Conservation (phyloP, 257 asterid genomes). For the Ballota nigra region DNA sequence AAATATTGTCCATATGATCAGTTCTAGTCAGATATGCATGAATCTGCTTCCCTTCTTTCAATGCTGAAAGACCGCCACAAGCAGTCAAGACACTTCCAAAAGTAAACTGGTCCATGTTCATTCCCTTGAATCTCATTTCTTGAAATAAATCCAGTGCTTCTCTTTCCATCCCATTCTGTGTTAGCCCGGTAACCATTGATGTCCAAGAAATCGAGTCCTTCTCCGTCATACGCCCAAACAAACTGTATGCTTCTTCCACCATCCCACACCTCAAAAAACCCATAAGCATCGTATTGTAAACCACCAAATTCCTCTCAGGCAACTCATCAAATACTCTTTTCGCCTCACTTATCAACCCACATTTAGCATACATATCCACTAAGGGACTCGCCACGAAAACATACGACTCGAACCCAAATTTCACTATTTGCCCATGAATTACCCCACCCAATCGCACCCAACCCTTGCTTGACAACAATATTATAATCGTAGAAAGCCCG, state of each 20-base stretch:
- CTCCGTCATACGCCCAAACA: conserved; percentile 61
- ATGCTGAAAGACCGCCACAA: conserved; percentile 67
- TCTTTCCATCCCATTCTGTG: conserved; percentile 51
- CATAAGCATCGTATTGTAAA: conserved; percentile 60
- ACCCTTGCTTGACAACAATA: conserved; percentile 56
- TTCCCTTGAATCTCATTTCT: conserved; percentile 59
- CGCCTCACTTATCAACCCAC: conserved; percentile 56
- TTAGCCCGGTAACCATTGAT: conserved; percentile 73
- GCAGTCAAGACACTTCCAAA: conserved; percentile 86
- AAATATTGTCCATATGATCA: conserved; percentile 54
- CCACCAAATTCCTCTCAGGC: conserved; percentile 52
- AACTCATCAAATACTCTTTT: conserved; percentile 53
- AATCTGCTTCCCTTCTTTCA: conserved; percentile 73
- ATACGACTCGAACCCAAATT: conserved; percentile 64
- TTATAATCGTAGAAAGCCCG: conserved; percentile 60
- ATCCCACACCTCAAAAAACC: conserved; percentile 58
- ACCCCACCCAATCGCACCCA: conserved; percentile 65
- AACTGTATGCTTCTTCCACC: conserved; percentile 39
- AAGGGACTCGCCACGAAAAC: conserved; percentile 81
- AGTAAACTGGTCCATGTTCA: conserved; percentile 74
- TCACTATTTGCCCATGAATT: conserved; percentile 77
- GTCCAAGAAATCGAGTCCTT: conserved; percentile 92
- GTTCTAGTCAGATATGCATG: conserved; percentile 65
- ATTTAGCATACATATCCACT: conserved; percentile 84
- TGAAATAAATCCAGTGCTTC: conserved; percentile 55